Conservation (phyloP, 208 protist species). For the Trypanosoma cruzi region DNA sequence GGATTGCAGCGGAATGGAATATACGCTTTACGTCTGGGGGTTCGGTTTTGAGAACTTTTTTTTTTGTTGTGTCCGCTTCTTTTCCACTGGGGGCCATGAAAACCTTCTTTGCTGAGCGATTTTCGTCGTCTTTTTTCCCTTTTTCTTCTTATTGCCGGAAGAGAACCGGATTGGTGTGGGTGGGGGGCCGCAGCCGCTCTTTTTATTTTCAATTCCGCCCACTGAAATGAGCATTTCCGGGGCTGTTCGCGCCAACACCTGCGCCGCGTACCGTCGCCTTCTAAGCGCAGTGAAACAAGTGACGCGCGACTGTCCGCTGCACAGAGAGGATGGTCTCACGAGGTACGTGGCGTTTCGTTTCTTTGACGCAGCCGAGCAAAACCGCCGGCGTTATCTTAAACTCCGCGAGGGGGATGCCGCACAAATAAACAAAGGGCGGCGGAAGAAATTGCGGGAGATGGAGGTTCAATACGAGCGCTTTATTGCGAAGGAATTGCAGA, state of each 20-base stretch:
- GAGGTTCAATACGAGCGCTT: conserved; percentile 51
- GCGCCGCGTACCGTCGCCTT: conserved; percentile 57
- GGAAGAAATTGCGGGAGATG: conserved; percentile 25
- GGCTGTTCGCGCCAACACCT: conserved; percentile 12
- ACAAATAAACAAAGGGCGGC: background rate
- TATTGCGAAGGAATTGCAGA: conserved; percentile 58
- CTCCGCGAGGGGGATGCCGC: background rate
- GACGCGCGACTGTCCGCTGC: conserved; percentile 43
- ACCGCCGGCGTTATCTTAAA: conserved; percentile 33
- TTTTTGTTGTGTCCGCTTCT: too few relatives aligned
- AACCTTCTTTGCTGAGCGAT: background rate
- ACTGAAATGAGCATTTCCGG: conserved; percentile 15
- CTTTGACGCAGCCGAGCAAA: conserved; percentile 33
- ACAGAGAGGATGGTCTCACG: conserved; percentile 46
- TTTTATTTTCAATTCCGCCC: background rate
- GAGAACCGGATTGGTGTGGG: background rate
- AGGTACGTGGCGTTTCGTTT: conserved; percentile 58
- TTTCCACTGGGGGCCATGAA: too few relatives aligned
- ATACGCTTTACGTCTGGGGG: too few relatives aligned
- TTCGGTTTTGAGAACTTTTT: too few relatives aligned
- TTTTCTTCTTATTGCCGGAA: background rate
- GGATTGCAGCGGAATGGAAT: too few relatives aligned
- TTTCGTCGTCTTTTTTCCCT: background rate
- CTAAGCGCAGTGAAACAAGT: conserved; percentile 37
- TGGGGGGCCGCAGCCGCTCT: background rate